phyloP scores from a whole-genome alignment of 805 yeast genomes.

The Metschnikowia anglica region DNA sequence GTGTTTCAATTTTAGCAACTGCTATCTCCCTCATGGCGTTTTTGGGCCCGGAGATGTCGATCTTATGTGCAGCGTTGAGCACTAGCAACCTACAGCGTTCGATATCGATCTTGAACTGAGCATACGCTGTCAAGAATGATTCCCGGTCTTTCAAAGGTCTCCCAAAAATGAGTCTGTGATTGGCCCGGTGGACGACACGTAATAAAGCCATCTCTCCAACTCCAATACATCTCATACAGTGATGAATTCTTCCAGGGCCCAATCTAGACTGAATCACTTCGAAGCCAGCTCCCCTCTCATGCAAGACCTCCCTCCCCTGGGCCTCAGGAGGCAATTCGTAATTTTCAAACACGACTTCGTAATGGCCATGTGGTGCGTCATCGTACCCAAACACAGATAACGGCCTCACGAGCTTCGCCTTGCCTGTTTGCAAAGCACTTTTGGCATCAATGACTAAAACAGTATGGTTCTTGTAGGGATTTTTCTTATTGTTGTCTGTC shows the following conservation, averaged over 20 bases:
- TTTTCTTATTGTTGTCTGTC: constrained; percentile 31
- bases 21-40: constrained; percentile 57
- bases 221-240: constrained; percentile 65
- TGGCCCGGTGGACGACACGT: constrained; percentile 50
- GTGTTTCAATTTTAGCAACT: constrained; percentile 62
- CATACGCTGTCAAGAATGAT: constrained; percentile 47
- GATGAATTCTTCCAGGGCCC: constrained; percentile 72
- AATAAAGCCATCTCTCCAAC: constrained; percentile 56
- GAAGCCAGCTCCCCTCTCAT: constrained; percentile 55
- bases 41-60: constrained; percentile 54
- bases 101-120: constrained; percentile 53
- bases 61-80: constrained; percentile 58
- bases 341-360: constrained; percentile 53
- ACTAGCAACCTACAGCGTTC: constrained; percentile 55
- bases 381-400: constrained; percentile 57
- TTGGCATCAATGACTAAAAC: constrained; percentile 55
- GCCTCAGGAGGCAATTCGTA: constrained; percentile 47
- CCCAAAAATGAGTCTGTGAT: constrained; percentile 53
- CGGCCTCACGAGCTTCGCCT: constrained; percentile 50
- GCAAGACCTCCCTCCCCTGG: constrained; percentile 42
- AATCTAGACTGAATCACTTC: constrained; percentile 62
- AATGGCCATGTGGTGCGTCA: constrained; percentile 74
- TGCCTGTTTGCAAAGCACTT: constrained; percentile 49
- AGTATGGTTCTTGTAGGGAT: constrained; percentile 52
- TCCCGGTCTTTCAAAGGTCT: constrained; percentile 50